phyloP scores from a whole-genome alignment of 2,329 filamentous ascomycete genomes.

The Zymoseptoria crescenta region DNA sequence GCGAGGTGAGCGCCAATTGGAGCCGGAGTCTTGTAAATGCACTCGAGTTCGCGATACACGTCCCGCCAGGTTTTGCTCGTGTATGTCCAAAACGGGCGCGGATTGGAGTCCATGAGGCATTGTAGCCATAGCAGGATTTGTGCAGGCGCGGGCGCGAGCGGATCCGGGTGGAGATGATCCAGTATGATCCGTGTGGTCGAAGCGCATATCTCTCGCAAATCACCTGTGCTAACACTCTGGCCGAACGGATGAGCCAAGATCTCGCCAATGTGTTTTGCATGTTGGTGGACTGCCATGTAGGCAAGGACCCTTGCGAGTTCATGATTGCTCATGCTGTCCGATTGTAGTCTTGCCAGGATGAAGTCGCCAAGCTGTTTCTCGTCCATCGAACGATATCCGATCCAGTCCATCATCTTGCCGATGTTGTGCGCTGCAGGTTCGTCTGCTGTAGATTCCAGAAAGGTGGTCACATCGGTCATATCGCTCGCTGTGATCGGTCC shows the following conservation, averaged over 20 bases:
- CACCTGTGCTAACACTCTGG: neutral
- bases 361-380: neutral
- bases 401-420: conserved; percentile 16
- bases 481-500: neutral
- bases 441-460: conserved; percentile 19
- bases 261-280: neutral
- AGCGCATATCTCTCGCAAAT: neutral
- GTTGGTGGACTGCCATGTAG: neutral
- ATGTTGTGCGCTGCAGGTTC: conserved; percentile 21
- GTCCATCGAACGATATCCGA: conserved; percentile 2
- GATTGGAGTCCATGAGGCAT: neutral
- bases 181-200: neutral
- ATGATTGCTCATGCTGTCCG: neutral
- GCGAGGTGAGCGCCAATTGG: neutral
- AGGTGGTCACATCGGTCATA: conserved; percentile 12
- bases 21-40: neutral
- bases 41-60: neutral
- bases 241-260: neutral
- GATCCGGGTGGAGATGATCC: neutral
- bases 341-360: neutral
- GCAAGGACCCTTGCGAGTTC: neutral
- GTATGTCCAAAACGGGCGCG: neutral
- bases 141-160: neutral
- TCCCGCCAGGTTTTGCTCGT: neutral
- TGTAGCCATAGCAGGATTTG: neutral